These are phyloP conservation scores for Lolium rigidum DNA, from an alignment of 176 grass and related monocot genomes.

Conservation along the genomic window DNA sequence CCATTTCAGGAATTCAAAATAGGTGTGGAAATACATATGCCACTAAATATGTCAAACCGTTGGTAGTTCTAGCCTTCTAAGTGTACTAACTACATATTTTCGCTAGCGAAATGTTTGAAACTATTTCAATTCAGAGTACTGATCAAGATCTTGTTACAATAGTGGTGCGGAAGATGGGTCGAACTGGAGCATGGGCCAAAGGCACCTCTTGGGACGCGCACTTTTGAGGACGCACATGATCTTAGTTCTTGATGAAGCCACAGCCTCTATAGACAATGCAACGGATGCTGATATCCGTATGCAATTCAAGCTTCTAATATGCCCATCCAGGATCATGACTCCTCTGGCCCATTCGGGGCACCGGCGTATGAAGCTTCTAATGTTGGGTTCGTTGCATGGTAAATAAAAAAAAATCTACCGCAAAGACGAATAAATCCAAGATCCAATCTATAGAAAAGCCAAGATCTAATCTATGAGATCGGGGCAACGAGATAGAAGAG, in stretches of 20 bases:
- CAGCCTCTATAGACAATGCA: constrained; percentile 88
- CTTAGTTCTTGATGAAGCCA: constrained; percentile 90
- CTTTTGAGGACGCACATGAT: constrained; percentile 72
- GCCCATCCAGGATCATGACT: too few species aligned
- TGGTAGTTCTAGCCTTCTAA: not conserved
- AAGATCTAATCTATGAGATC: too few species aligned
- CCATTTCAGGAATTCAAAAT: constrained; percentile 8
- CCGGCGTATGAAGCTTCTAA: too few species aligned
- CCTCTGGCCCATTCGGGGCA: too few species aligned
- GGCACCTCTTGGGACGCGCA: constrained; percentile 85
- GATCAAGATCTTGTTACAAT: constrained; percentile 54
- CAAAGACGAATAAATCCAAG: too few species aligned
- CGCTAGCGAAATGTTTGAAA: not conserved
- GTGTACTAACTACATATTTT: not conserved
- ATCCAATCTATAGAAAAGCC: too few species aligned
- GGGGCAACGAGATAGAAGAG: too few species aligned
- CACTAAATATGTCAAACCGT: not conserved
- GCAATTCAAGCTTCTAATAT: too few species aligned
- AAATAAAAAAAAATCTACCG: too few species aligned
- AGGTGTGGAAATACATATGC: not conserved
- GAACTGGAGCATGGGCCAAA: constrained; percentile 99
- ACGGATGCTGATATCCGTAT: constrained; percentile 54
- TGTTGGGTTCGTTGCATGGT: too few species aligned
- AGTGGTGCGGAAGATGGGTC: constrained; percentile 88
- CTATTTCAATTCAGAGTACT: constrained; percentile 31